Evolutionary conservation across 1,139 yeast genomes (phyloP), one percentile per base, ranked within the genome.

Genomic region (Suhomyces maxii): DNA sequence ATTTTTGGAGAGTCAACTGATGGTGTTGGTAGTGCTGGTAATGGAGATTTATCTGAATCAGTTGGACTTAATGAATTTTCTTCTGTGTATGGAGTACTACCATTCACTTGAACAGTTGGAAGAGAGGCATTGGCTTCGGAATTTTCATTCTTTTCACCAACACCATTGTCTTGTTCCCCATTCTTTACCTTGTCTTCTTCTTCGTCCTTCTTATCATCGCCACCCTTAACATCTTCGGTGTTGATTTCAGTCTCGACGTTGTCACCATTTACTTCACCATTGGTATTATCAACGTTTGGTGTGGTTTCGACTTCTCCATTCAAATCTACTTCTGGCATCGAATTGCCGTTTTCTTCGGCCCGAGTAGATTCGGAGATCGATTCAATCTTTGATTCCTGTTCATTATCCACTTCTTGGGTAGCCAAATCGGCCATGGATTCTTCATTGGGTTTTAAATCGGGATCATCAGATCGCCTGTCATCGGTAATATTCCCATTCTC

Each of bases 1-100:
- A 42, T 31, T 10, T 38, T 32, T 5, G 48, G 45, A 6, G 45
- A 41, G 9, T 38, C 40, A 6, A 32, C 25, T 26, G 35, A 31
- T 30, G 39, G 28, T 34, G 23, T 12, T 12, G 25, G 18, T 33
- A 2, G 31, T 31, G 33, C 34, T 6, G 40, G 35, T 30, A 18
- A 23, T 23, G 39, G n/a, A 10, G n/a, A 3, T 5, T 2, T 4
- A 31, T 36, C 38, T n/a, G 38, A 6, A 14, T 7, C 14, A 10
- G 10, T 5, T 36, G 25, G 37, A 13, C 37, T 34, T 26, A 23
- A 23, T 11, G 31, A 28, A 28, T 28, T 11, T 28, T 28, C 31
- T 11, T 5, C 31, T n/a, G 37, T 3, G 26, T 18, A 9, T 14
- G n/a, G 25, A 10, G n/a, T 26, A 34, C 11, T 13, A 10, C 35